Base-by-base conservation (phyloP, 2,329 filamentous ascomycete species). In the Colletotrichum sp. region DNA sequence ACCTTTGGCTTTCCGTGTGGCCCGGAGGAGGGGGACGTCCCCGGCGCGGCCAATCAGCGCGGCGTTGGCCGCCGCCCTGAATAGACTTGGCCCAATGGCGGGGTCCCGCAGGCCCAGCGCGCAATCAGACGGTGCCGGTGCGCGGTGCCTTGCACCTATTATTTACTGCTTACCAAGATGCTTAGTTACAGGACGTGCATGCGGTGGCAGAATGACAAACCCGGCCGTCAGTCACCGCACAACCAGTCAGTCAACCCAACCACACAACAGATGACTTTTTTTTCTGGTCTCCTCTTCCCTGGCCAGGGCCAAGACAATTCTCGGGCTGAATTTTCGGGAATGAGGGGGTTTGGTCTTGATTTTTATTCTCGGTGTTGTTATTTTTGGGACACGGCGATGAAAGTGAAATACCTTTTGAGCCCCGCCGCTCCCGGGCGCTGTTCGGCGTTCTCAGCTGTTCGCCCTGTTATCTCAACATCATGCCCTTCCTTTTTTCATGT, bases 151-250 rank as follows among this genome's bases (percentile, higher is more conserved):
- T 24, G 14, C 55, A 30, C 56, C 24, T 59, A 67, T 52, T 52
- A 52, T 52, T 52, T 52, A 52, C 55, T 52, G 74, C 71, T 76
- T 69, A 76, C 74, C 74, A 76, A 76, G 71, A 76, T 76, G 71
- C 65, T 74, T 74, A 76, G 59, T 69, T 71, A 70, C 36, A 18
- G 63, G 58, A 32, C 65, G 12, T 76, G 71, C 74, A 74, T 71
- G 74, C 38, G 36, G 55, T 71, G 55, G 65, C 71, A 66, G 59
- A 74, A 65, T 76, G 74, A 76, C 74, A 76, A 76, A 76, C 74
- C 59, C 52, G n/a, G n/a, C n/a, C 5, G 43, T 21, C 43, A 52
- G n/a, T 48, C 18, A 12, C 38, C 18, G 38, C 38, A n/a, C 36
- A n/a, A 48, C 38, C 38, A 48, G 38, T 52, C 43, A 21, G 43